Conservation (phyloP, 495 filamentous ascomycete species). For the Podospora sp. region DNA sequence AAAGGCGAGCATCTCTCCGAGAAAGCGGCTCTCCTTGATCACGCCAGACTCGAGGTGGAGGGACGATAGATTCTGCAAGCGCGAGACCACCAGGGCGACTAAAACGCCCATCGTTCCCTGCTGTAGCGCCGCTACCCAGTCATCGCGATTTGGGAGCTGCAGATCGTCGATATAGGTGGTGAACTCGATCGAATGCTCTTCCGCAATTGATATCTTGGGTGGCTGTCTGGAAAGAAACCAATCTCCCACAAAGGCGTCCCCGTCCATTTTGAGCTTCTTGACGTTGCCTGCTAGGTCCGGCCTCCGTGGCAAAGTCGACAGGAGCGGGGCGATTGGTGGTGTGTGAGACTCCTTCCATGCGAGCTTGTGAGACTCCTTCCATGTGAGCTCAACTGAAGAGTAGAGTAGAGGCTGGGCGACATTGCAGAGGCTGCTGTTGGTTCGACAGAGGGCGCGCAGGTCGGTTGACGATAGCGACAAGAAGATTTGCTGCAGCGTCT, state of each 20-base stretch:
- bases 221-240: neutral
- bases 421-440: neutral
- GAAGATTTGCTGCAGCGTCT: neutral
- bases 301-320: slow-evolving; percentile 4
- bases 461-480: neutral
- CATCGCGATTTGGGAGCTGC: neutral
- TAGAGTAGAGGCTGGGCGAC: neutral
- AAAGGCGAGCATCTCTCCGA: slow-evolving; percentile 5
- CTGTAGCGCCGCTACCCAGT: neutral
- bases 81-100: neutral
- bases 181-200: neutral
- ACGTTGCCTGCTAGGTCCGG: neutral
- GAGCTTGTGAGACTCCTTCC: neutral
- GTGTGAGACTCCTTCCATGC: neutral
- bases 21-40: neutral
- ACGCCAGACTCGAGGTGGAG: slow-evolving; percentile 5
- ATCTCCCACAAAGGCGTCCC: neutral
- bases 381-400: neutral
- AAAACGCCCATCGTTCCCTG: neutral
- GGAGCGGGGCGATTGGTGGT: neutral
- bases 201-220: slow-evolving; percentile 2
- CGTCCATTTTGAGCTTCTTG: neutral
- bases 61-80: neutral
- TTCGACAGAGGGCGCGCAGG: slow-evolving; percentile 1
- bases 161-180: neutral